A percentile compares a stretch with the other conserved stretches of the same genome.
Conservation (phyloP, 2,329 filamentous ascomycete genomes). For the Cercospora brassicicola region DNA sequence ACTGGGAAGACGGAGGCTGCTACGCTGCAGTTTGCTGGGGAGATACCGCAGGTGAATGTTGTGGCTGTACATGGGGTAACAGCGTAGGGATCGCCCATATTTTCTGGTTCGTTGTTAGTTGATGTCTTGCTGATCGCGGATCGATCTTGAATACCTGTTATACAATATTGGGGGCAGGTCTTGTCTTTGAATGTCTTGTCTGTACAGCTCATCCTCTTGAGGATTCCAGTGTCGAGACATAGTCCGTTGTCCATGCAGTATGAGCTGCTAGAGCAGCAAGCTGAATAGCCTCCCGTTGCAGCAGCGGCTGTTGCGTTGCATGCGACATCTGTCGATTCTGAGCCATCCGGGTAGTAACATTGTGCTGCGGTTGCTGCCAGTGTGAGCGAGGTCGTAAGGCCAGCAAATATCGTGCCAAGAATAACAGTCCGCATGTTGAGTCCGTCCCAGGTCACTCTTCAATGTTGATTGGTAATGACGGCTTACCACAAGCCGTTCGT, state of each 20-base stretch:
- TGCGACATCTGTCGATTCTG: constrained; percentile 18
- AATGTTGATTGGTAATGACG: background rate
- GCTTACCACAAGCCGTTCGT: background rate
- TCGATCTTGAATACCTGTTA: constrained; percentile 13
- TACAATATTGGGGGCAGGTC: constrained; percentile 23
- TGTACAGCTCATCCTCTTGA: constrained; percentile 21
- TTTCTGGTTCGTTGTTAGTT: constrained; percentile 15
- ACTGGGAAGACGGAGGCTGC: constrained; percentile 11
- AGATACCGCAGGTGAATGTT: constrained; percentile 18
- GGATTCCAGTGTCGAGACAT: constrained; percentile 22
- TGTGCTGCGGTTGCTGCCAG: constrained; percentile 8
- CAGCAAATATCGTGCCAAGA: background rate
- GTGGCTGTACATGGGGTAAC: constrained; percentile 16
- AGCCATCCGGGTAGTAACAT: constrained; percentile 25
- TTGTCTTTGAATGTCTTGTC: constrained; percentile 19
- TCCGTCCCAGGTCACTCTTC: background rate
- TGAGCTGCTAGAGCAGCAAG: constrained; percentile 22
- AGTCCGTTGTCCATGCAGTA: constrained; percentile 25
- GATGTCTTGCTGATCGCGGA: too few relatives aligned
- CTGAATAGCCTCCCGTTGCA: constrained; percentile 9
- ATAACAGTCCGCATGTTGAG: constrained; percentile 4
- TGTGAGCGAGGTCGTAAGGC: background rate
- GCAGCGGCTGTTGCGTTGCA: constrained; percentile 20
- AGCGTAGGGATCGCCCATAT: constrained; percentile 11
- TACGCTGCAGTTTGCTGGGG: constrained; percentile 12